Conservation (phyloP, 2,329 filamentous ascomycete species). For the Sarocladium oryzae region DNA sequence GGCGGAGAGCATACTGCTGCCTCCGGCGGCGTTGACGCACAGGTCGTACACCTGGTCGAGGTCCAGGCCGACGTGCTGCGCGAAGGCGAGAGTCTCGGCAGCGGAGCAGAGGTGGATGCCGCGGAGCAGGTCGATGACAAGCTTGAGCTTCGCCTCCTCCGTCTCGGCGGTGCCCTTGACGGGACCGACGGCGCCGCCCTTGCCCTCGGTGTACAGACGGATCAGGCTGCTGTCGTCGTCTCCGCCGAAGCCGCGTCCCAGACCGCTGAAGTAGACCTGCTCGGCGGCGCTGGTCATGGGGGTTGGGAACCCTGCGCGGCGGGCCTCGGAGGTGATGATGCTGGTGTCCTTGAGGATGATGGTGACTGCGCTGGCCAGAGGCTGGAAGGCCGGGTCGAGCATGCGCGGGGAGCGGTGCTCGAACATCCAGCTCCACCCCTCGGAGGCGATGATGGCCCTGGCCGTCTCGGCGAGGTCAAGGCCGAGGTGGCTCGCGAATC, state of each 20-base stretch:
- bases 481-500: constrained; percentile 49
- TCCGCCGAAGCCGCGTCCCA: constrained; percentile 46
- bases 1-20: constrained; percentile 30
- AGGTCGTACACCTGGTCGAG: constrained; percentile 38
- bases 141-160: constrained; percentile 37
- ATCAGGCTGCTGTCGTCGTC: constrained; percentile 39
- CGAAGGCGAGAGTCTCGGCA: constrained; percentile 37
- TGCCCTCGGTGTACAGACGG: constrained; percentile 34
- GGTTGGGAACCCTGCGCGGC: constrained; percentile 49
- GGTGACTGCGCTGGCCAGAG: constrained; percentile 50
- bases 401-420: constrained; percentile 52
- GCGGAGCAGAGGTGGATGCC: constrained; percentile 38
- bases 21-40: constrained; percentile 39
- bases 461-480: constrained; percentile 39
- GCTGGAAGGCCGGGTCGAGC: constrained; percentile 43
- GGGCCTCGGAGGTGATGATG: constrained; percentile 62
- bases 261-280: constrained; percentile 55
- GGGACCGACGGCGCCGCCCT: constrained; percentile 21
- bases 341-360: constrained; percentile 57
- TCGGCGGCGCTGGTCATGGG: constrained; percentile 58
- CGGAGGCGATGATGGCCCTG: constrained; percentile 36
- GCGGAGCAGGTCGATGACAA: constrained; percentile 33
- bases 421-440: constrained; percentile 56
- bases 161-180: constrained; percentile 53
- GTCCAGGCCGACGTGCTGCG: constrained; percentile 33